Percentiles rank a stretch among this genome's conserved stretches.
Evolutionary conservation across 768 basidiomycete genomes (phyloP).

Genomic region (Boletus insuetus): DNA sequence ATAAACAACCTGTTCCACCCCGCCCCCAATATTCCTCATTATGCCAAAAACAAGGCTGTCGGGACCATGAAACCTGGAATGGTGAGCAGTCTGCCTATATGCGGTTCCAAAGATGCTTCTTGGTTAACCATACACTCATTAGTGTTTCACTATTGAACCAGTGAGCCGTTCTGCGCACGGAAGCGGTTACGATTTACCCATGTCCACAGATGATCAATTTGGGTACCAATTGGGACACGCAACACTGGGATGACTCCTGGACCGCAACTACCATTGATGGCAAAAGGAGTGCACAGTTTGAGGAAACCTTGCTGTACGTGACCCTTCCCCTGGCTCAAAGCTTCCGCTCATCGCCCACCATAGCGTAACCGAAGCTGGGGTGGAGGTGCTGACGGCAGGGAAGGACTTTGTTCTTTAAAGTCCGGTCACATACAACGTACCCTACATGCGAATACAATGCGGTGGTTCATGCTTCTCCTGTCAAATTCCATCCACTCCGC

Average conservation of each 20-base stretch:
- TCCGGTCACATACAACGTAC: conserved; percentile 15
- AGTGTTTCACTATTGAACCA: conserved; percentile 79
- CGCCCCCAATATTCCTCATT: conserved; percentile 89
- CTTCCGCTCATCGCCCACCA: conserved; percentile 15
- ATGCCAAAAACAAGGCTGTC: conserved; percentile 89
- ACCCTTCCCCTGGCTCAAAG: background rate
- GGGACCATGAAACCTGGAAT: conserved; percentile 94
- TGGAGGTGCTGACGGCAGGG: conserved; percentile 79
- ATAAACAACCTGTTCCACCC: conserved; percentile 84
- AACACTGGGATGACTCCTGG: conserved; percentile 96
- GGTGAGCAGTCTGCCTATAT: conserved; percentile 45
- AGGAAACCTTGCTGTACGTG: conserved; percentile 91
- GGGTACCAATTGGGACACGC: conserved; percentile 70
- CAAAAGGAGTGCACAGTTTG: conserved; percentile 91
- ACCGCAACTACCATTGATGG: conserved; percentile 93
- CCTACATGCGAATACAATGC: conserved; percentile 26
- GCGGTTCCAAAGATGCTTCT: background rate
- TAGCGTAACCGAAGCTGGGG: conserved; percentile 90
- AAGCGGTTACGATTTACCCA: background rate
- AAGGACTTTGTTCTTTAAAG: conserved; percentile 26
- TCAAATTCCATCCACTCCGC: conserved; percentile 16
- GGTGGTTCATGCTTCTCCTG: conserved; percentile 15
- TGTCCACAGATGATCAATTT: conserved; percentile 83
- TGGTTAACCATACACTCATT: conserved; percentile 7
- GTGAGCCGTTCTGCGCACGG: conserved; percentile 37